phyloP scores from a whole-genome alignment of 331 rosid species.

The Acacia concinna region DNA sequence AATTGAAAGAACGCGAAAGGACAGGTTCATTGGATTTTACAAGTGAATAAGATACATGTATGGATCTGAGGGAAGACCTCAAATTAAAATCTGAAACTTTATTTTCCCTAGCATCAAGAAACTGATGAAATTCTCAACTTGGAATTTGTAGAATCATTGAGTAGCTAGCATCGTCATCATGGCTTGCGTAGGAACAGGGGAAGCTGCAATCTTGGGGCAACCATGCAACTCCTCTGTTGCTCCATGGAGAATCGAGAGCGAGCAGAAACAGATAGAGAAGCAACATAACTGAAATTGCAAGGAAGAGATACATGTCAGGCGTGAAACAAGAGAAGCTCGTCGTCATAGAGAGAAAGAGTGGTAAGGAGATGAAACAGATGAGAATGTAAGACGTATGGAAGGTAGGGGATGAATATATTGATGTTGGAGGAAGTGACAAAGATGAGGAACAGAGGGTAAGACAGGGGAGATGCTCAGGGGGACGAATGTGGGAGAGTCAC shows the following conservation, averaged over 20 bases:
- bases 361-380: not conserved
- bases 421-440: not conserved
- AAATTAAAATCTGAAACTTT: not conserved
- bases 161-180: not conserved
- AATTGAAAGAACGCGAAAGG: not conserved
- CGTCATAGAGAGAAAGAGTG: not conserved
- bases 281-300: conserved; percentile 31
- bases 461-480: not conserved
- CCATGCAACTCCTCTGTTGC: conserved; percentile 25
- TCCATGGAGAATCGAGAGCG: conserved; percentile 40
- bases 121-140: not conserved
- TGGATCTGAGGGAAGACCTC: not conserved
- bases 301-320: conserved; percentile 27
- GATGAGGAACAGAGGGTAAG: not conserved
- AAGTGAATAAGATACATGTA: not conserved
- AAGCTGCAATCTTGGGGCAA: conserved; percentile 33
- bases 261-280: conserved; percentile 28
- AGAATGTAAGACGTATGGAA: not conserved
- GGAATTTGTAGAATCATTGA: not conserved
- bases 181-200: conserved; percentile 10
- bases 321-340: conserved; percentile 11
- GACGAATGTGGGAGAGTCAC: not conserved
- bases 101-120: not conserved
- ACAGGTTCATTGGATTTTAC: not conserved
- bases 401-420: not conserved